Conservation (phyloP, 1,139 yeast species). For the Scheffersomyces segobiensis region DNA sequence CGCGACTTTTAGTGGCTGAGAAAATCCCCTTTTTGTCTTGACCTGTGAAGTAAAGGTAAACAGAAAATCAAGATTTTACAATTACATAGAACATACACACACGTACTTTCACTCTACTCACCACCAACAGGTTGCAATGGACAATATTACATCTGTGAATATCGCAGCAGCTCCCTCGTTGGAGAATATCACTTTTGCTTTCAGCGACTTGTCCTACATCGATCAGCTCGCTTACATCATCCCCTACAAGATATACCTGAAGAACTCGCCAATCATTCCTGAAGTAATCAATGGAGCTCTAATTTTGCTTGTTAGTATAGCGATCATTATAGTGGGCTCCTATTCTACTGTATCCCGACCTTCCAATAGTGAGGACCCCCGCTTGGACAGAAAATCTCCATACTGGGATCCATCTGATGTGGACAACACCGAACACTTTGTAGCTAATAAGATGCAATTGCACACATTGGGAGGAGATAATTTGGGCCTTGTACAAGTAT, state of each 20-base stretch:
- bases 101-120: neutral
- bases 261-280: conserved; percentile 3
- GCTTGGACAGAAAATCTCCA: conserved; percentile 25
- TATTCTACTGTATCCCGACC: conserved; percentile 47
- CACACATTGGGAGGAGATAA: conserved; percentile 9
- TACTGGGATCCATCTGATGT: conserved; percentile 50
- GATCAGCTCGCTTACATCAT: conserved; percentile 12
- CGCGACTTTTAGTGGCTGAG: neutral
- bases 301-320: conserved; percentile 2
- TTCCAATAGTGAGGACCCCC: conserved; percentile 41
- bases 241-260: conserved; percentile 9
- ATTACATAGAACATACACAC: too few species aligned
- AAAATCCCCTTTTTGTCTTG: neutral
- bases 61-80: neutral
- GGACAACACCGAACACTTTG: conserved; percentile 26
- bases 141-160: neutral
- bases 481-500: conserved; percentile 24
- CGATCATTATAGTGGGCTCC: conserved; percentile 38
- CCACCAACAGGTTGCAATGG: neutral
- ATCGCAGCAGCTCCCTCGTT: neutral
- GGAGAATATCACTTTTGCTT: neutral
- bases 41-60: neutral
- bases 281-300: conserved; percentile 3
- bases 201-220: conserved; percentile 2
- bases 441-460: conserved; percentile 18